These are phyloP conservation scores for Penicillium expansum DNA, from an alignment of 2,329 filamentous ascomycete genomes.

Conservation along the genomic window DNA sequence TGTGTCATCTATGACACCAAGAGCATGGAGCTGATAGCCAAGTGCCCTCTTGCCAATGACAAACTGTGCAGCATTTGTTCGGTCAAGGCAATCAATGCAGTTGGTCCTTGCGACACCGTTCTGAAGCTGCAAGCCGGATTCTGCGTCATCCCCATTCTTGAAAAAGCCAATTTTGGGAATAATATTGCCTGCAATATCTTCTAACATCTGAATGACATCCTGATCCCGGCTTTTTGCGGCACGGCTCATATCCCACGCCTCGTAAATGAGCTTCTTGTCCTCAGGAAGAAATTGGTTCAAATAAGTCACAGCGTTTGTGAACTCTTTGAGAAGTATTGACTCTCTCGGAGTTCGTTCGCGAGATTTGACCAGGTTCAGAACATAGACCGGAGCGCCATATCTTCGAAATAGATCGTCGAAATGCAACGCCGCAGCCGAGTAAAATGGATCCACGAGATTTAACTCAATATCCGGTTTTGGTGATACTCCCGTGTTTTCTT, in stretches of 20 bases:
- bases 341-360: slow-evolving; percentile 86
- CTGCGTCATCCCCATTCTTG: slow-evolving; percentile 76
- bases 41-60: slow-evolving; percentile 94
- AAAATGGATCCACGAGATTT: slow-evolving; percentile 94
- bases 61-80: slow-evolving; percentile 96
- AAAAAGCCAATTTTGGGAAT: slow-evolving; percentile 88
- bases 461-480: slow-evolving; percentile 96
- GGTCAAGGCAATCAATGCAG: slow-evolving; percentile 95
- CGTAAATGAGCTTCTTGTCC: slow-evolving; percentile 84
- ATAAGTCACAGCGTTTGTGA: slow-evolving; percentile 81
- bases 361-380: slow-evolving; percentile 85
- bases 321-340: slow-evolving; percentile 84
- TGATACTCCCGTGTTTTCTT: slow-evolving; percentile 90
- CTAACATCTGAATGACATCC: slow-evolving; percentile 89
- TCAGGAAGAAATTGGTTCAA: slow-evolving; percentile 88
- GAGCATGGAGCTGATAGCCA: slow-evolving; percentile 84
- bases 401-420: slow-evolving; percentile 93
- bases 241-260: slow-evolving; percentile 97
- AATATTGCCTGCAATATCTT: slow-evolving; percentile 84
- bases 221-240: slow-evolving; percentile 89
- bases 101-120: slow-evolving; percentile 94
- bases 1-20: slow-evolving; percentile 78
- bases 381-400: slow-evolving; percentile 89
- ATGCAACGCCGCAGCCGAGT: slow-evolving; percentile 85
- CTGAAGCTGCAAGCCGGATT: slow-evolving; percentile 68